Evolutionary conservation across 176 grass and related monocot genomes (phyloP).

Genomic region (Triticum monococcum): DNA sequence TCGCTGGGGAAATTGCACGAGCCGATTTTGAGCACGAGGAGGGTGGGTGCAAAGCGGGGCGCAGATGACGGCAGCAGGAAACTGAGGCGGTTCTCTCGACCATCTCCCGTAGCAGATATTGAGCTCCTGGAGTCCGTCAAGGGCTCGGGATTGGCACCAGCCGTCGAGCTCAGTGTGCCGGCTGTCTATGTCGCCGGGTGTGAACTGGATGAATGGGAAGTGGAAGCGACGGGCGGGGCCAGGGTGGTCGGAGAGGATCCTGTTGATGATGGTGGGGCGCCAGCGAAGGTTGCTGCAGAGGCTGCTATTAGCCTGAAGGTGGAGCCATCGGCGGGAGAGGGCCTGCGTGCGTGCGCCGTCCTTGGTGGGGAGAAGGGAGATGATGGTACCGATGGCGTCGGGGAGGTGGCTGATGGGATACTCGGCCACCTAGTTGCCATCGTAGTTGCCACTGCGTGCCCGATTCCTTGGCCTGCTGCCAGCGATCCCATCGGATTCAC

Average conservation of each 20-base stretch:
- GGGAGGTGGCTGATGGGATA: background rate
- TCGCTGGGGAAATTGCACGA: background rate
- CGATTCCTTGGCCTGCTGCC: background rate
- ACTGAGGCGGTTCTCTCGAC: background rate
- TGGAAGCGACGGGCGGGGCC: background rate
- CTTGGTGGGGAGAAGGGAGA: background rate
- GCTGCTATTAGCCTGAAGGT: background rate
- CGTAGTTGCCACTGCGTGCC: background rate
- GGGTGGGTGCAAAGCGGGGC: background rate
- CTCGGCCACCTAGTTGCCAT: background rate
- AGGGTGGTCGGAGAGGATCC: background rate
- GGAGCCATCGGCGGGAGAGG: background rate
- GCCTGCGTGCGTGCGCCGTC: background rate
- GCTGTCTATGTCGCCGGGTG: background rate
- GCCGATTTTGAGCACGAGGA: background rate
- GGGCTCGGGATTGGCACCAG: background rate
- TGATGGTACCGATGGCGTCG: background rate
- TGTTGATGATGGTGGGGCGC: background rate
- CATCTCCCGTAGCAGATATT: background rate
- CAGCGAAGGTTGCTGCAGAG: background rate
- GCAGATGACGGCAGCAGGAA: background rate
- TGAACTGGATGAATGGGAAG: background rate
- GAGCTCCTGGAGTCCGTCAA: background rate
- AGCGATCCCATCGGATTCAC: background rate
- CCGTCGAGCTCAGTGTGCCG: background rate